phyloP scores from a whole-genome alignment of 257 asterid species.

The Solanum corneliomulleri region DNA sequence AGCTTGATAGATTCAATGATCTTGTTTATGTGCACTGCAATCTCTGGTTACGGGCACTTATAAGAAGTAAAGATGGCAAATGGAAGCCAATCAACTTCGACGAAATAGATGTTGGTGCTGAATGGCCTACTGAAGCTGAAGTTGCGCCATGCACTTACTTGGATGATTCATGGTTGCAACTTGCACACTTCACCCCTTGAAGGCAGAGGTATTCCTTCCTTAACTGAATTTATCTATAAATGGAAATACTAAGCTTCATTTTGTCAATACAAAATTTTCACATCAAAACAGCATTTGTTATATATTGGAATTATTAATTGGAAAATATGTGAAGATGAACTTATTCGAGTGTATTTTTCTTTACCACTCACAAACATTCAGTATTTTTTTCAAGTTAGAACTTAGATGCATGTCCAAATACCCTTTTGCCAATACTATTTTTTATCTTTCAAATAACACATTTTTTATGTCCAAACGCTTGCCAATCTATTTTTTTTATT shows the following conservation, averaged over 20 bases:
- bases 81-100: constrained; percentile 20
- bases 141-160: constrained; percentile 7
- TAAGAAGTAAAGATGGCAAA: constrained; percentile 12
- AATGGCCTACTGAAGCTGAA: constrained; percentile 32
- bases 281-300: not conserved
- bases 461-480: not conserved
- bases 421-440: not conserved
- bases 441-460: not conserved
- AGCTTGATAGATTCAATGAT: constrained; percentile 21
- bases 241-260: not conserved
- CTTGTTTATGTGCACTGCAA: constrained; percentile 31
- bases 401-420: not conserved
- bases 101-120: constrained; percentile 16
- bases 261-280: not conserved
- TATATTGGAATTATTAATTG: not conserved
- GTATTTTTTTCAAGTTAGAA: not conserved
- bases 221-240: not conserved
- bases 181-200: constrained; percentile 7
- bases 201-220: not conserved
- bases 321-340: not conserved
- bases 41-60: constrained; percentile 30
- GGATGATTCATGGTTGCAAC: constrained; percentile 6
- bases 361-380: not conserved
- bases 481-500: not conserved
- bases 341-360: not conserved